Base-by-base conservation (phyloP, 1,284 basidiomycete genomes). In the Takashimella tepidaria region DNA sequence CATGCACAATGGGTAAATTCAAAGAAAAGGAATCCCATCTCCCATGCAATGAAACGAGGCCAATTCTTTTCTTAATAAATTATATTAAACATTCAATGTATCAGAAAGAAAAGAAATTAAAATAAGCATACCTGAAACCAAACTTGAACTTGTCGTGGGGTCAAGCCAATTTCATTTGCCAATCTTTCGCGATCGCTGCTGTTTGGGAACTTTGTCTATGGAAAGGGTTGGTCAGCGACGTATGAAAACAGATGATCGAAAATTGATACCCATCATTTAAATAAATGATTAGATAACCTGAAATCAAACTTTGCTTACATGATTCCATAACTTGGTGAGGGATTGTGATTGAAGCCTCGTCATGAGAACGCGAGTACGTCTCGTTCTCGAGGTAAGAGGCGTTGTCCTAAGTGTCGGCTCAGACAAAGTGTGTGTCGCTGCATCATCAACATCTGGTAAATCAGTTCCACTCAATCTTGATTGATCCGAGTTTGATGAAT, bases 121-220 rank as follows among this genome's bases (percentile, higher is more conserved):
- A 3, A 5, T 10, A n/a, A 21, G 64, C 70, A 41, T 49, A 73
- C 73, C 55, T 75, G 73, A 45, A 75, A 75, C 73, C 73, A 75
- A 1, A 75, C 73, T 54, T 75, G 73, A 1, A 75, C 70, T 55
- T 75, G 73, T 0, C 73, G 64, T 3, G 69, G 55, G 3, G 71
- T 71, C 25, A 75, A 50, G 1, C 64, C 68, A 41, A 72, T 69
- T 21, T 66, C 56, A 11, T 51, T 47, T 3, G 66, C 70, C n/a
- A 73, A 52, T 1, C 53, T 52, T 31, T 74, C 68, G 25, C 73
- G 56, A 20, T 72, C 63, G 5, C 51, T 54, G 0, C 60, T 66
- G 0, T 59, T 59, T 0, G 73, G 73, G 45, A 74, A 73, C 48
- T 69, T 70, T 4, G 68, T 71, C 72, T 73, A 47, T 12, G 19